These are phyloP conservation scores for Rhodotorula sp. DNA, from an alignment of 1,284 basidiomycete genomes.

Conservation along the genomic window DNA sequence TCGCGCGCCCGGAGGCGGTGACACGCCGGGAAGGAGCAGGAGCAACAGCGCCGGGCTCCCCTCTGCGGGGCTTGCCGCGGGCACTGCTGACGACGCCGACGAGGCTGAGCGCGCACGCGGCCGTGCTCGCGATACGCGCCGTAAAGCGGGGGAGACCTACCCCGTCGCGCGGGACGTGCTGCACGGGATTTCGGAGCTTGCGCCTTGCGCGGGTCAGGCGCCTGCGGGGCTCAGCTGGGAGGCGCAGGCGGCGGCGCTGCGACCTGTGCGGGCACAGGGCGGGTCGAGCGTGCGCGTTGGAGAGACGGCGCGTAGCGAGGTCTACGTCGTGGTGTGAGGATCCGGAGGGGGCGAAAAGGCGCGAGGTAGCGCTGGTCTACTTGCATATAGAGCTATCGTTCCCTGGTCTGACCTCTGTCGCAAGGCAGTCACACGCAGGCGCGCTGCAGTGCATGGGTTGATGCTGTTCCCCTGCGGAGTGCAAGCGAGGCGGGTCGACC, in stretches of 20 bases:
- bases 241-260: not conserved
- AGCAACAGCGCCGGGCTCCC: not conserved
- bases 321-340: not conserved
- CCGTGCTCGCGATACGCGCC: not conserved
- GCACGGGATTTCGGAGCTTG: not conserved
- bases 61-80: no score
- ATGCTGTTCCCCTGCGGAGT: no score
- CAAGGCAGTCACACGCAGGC: not conserved
- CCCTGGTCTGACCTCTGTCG: not conserved
- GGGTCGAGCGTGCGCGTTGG: no score
- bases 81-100: not conserved
- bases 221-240: not conserved
- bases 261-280: not conserved
- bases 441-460: not conserved
- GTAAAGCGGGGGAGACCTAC: slow-evolving; percentile 9
- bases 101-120: not conserved
- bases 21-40: not conserved
- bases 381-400: not conserved
- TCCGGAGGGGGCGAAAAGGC: not conserved
- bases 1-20: not conserved
- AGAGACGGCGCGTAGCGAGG: no score
- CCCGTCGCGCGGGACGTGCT: not conserved
- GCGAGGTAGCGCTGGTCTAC: not conserved
- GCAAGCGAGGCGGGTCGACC: no score
- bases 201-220: not conserved